These are phyloP conservation scores for Yamadazyma phyllophila DNA, from an alignment of 805 yeast species.

Conservation along the genomic window DNA sequence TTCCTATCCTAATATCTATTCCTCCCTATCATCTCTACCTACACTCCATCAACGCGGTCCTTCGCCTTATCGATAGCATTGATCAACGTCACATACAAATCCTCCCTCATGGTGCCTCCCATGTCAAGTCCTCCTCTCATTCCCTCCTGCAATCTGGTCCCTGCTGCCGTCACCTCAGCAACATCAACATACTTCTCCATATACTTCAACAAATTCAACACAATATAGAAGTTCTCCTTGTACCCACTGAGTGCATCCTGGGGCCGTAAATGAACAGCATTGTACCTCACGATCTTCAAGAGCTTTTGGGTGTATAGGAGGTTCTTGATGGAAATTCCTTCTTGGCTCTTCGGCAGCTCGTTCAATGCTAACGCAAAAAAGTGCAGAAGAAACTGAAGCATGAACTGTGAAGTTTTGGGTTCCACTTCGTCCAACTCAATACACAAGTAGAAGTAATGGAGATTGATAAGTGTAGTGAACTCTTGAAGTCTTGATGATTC, in stretches of 20 bases:
- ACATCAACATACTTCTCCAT: constrained; percentile 5
- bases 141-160: constrained; percentile 2
- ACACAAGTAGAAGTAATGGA: constrained; percentile 38
- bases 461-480: constrained; percentile 31
- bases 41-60: not conserved
- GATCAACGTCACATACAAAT: not conserved
- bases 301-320: constrained; percentile 36
- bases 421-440: constrained; percentile 41
- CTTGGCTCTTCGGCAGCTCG: constrained; percentile 13
- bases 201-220: constrained; percentile 26
- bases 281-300: constrained; percentile 35
- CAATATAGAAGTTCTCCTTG: constrained; percentile 6
- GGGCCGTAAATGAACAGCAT: constrained; percentile 2
- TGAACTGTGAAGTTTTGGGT: constrained; percentile 39
- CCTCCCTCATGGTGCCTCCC: constrained; percentile 2
- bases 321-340: constrained; percentile 20
- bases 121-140: constrained; percentile 3
- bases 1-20: too few species aligned
- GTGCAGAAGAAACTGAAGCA: constrained; percentile 40
- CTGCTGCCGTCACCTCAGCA: not conserved
- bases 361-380: constrained; percentile 32
- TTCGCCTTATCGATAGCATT: constrained; percentile 1
- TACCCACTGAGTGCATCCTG: not conserved
- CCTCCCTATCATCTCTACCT: not conserved
- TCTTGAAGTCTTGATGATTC: constrained; percentile 25